Evolutionary conservation across 257 asterid genomes (phyloP).

Genomic region (Solanum etuberosum): DNA sequence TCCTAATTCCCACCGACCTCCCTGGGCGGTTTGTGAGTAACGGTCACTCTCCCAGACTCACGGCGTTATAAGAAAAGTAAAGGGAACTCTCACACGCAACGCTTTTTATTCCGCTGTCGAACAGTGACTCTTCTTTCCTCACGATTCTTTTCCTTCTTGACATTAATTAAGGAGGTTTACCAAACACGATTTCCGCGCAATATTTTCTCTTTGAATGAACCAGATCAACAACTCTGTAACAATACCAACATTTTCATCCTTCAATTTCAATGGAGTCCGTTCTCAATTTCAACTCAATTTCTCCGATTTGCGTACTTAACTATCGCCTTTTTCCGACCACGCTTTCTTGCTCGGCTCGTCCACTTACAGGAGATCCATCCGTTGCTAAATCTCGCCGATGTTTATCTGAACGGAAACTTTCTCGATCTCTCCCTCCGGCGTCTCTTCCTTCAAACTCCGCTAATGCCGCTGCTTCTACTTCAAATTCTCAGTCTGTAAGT

Average conservation of each 20-base stretch:
- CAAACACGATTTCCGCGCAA: neutral
- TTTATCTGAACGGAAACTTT: constrained; percentile 7
- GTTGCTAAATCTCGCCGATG: constrained; percentile 10
- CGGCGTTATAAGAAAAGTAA: neutral
- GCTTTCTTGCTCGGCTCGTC: constrained; percentile 2
- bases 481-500: constrained; percentile 56
- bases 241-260: neutral
- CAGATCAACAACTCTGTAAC: neutral
- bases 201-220: neutral
- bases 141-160: neutral
- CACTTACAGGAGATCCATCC: constrained; percentile 1
- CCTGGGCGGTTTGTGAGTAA: neutral
- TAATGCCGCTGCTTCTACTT: constrained; percentile 13
- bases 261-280: neutral
- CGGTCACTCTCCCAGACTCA: neutral
- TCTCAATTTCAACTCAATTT: constrained; percentile 5
- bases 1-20: neutral
- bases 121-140: neutral
- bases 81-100: neutral
- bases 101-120: neutral
- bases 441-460: constrained; percentile 22
- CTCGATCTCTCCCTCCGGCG: constrained; percentile 11
- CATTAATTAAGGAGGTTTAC: neutral
- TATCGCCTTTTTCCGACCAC: constrained; percentile 12
- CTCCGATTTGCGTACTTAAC: neutral